Evolutionary conservation across 202 grass and related monocot species (phyloP), one percentile per base, ranked within the genome.

Genomic region (Tripidium arundinaceum): DNA sequence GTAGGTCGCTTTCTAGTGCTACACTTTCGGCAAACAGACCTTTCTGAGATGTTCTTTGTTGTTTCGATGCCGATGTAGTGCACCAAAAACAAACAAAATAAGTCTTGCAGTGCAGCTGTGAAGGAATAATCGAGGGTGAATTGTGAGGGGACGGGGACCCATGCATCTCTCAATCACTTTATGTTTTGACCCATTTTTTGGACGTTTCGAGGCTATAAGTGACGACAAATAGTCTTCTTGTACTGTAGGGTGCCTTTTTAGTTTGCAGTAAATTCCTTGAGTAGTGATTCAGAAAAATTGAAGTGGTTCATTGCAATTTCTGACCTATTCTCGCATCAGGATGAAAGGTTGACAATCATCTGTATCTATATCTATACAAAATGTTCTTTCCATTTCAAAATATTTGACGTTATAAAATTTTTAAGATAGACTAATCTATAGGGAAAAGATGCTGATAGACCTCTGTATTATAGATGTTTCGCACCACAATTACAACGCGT

Each of bases 1-100:
- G 29, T 31, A 3, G 29, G 18, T 9, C 4, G 19, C 29, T 27
- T 72, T 85, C 33, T 52, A 16, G 6, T 72, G 82, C 39, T 71
- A 18, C 57, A 43, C 83, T 85, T 85, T 85, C 75, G 83, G 83
- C 67, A 79, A 85, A 7, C 33, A 19, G 2, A 22, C 21, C 2
- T 24, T 28, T 63, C 33, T 64, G 14, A 64, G 62, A 29, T 26
- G n/a, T 46, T n/a, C 11, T 38, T 63, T 16, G 16, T 72, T 18
- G 31, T 42, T 65, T 42, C 7, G 42, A 64, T 79, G 58, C 43
- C 11, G 22, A 34, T 64, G 33, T 63, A 41, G 3, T 49, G 9
- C 42, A 27, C 7, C 26, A n/a, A 5, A 65, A 73, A 75, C 39
- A 49, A 73, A 66, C 28, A 36, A 36, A 78, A 26, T 16, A n/a